Percentiles rank a stretch among this genome's conserved stretches.
phyloP scores from a whole-genome alignment of 441 rosid genomes.

The Erodium texanum region DNA sequence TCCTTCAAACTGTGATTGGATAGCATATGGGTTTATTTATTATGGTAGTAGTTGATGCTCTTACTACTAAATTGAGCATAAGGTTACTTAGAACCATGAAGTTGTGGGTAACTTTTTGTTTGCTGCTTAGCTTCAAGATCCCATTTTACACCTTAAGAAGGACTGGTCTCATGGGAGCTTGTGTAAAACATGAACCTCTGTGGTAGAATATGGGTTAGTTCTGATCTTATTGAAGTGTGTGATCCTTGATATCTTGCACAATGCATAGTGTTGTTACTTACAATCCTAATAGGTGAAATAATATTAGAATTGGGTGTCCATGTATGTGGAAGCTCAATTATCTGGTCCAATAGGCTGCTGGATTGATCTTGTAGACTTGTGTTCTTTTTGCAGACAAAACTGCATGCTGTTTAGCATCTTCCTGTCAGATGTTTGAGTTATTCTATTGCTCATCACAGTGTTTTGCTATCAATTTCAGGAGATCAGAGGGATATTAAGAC shows the following conservation, averaged over 20 bases:
- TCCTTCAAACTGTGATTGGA: neutral
- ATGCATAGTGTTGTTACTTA: neutral
- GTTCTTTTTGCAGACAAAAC: neutral
- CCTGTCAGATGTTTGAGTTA: neutral
- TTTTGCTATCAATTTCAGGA: conserved; percentile 22
- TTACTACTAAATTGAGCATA: neutral
- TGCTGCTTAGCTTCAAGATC: neutral
- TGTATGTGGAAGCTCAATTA: neutral
- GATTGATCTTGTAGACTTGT: neutral
- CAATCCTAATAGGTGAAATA: neutral
- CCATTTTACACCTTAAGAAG: neutral
- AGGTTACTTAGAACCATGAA: neutral
- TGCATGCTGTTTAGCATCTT: neutral
- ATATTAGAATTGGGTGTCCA: neutral
- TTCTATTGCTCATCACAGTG: conserved; percentile 9
- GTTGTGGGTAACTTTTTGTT: neutral
- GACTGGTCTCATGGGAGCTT: neutral
- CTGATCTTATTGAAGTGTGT: neutral
- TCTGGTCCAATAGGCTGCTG: neutral
- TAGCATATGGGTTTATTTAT: neutral
- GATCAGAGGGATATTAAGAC: no score
- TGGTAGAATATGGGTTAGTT: neutral
- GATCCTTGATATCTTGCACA: neutral
- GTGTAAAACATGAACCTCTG: neutral
- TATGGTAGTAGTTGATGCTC: neutral